Conservation (phyloP, 2,329 filamentous ascomycete species). For the Ascochyta fabae region DNA sequence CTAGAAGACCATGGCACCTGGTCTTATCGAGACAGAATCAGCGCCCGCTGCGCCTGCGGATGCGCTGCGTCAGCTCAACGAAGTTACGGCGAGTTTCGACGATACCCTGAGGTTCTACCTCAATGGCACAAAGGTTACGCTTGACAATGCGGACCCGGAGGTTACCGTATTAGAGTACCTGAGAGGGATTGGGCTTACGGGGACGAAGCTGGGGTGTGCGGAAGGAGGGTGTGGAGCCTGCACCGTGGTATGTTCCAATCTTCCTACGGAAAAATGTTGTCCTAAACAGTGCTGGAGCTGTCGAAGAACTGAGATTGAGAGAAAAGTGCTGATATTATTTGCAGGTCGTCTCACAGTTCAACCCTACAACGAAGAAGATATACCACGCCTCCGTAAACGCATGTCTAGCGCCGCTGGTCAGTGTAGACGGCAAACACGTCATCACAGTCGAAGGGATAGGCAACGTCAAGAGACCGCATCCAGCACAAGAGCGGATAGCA, state of each 20-base stretch:
- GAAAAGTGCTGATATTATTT: conserved; percentile 5
- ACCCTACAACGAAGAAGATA: conserved; percentile 88
- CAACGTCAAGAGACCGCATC: conserved; percentile 83
- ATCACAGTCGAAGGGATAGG: conserved; percentile 98
- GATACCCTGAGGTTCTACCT: conserved; percentile 92
- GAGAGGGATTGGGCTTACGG: conserved; percentile 88
- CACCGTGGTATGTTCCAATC: conserved; percentile 70
- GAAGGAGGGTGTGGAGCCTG: conserved; percentile 97
- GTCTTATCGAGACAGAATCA: conserved; percentile 53
- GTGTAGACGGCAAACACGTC: conserved; percentile 96
- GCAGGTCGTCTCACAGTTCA: conserved; percentile 84
- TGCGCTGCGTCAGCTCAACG: conserved; percentile 57
- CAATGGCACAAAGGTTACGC: conserved; percentile 86
- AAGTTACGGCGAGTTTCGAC: conserved; percentile 78
- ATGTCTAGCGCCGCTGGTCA: conserved; percentile 89
- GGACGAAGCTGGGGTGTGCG: conserved; percentile 94
- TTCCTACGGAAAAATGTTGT: background rate
- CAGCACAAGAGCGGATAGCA: conserved; percentile 88
- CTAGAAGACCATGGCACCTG: conserved; percentile 61
- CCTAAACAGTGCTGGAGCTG: background rate
- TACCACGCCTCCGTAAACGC: conserved; percentile 98
- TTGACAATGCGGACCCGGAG: conserved; percentile 90
- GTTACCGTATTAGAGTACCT: conserved; percentile 92
- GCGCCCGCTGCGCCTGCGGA: conserved; percentile 54
- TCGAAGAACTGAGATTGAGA: background rate